phyloP scores from a whole-genome alignment of 495 filamentous ascomycete genomes.

The Echria macrotheca region DNA sequence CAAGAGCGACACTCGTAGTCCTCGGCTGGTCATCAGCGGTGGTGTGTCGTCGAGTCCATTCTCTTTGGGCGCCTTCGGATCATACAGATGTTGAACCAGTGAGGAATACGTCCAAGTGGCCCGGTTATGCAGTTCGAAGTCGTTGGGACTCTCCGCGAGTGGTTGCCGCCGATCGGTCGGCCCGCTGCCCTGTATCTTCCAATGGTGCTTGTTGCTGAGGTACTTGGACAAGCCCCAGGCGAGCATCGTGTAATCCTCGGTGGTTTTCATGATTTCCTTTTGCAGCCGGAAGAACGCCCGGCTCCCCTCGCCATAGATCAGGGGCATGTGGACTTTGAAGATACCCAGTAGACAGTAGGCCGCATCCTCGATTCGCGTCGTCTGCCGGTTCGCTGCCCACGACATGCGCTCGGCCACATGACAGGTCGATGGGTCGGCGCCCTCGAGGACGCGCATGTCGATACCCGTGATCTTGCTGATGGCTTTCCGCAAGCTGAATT shows the following conservation, averaged over 20 bases:
- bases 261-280: slow-evolving; percentile 26
- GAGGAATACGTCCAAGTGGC: slow-evolving; percentile 16
- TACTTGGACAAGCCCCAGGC: slow-evolving; percentile 21
- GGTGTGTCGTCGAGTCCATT: slow-evolving; percentile 16
- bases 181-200: slow-evolving; percentile 4
- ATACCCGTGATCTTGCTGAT: slow-evolving; percentile 20
- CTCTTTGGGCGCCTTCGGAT: neutral
- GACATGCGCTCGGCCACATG: slow-evolving; percentile 20
- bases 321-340: slow-evolving; percentile 9
- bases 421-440: slow-evolving; percentile 19
- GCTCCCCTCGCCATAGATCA: slow-evolving; percentile 11
- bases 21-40: slow-evolving; percentile 22
- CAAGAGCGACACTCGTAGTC: slow-evolving; percentile 16
- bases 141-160: slow-evolving; percentile 18
- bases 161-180: slow-evolving; percentile 11
- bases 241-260: slow-evolving; percentile 28
- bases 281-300: slow-evolving; percentile 20
- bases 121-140: slow-evolving; percentile 21
- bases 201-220: slow-evolving; percentile 20
- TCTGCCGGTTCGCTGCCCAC: slow-evolving; percentile 2
- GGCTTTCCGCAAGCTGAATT: slow-evolving; percentile 15
- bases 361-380: slow-evolving; percentile 1
- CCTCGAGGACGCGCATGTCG: slow-evolving; percentile 16
- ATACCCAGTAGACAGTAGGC: slow-evolving; percentile 8
- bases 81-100: slow-evolving; percentile 5